A percentile compares a stretch with the other conserved stretches of the same genome.
Evolutionary conservation across 2,329 filamentous ascomycete genomes (phyloP).

Genomic region (Penicillium oxalicum): DNA sequence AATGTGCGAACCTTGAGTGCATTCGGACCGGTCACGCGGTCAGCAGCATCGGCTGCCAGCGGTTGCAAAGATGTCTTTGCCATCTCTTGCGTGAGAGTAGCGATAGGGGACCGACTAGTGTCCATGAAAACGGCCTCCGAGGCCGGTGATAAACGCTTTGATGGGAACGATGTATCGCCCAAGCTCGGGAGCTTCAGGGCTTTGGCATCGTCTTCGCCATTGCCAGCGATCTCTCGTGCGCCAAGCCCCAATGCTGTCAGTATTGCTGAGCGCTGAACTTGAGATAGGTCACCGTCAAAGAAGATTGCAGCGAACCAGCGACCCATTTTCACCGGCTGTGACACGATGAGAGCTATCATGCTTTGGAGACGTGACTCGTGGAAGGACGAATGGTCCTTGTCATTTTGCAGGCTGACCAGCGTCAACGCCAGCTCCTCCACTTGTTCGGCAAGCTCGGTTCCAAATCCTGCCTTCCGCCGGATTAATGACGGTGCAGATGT

Average conservation of each 20-base stretch:
- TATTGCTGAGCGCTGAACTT: constrained; percentile 74
- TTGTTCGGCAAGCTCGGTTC: constrained; percentile 80
- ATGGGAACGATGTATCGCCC: constrained; percentile 60
- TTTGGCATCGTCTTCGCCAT: constrained; percentile 52
- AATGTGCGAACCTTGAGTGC: constrained; percentile 86
- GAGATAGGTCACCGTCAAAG: constrained; percentile 86
- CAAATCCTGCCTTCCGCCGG: constrained; percentile 79
- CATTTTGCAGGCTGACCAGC: constrained; percentile 76
- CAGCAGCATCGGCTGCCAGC: constrained; percentile 73
- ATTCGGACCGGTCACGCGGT: constrained; percentile 71
- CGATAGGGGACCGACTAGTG: constrained; percentile 50
- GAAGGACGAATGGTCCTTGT: constrained; percentile 75
- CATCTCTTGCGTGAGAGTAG: constrained; percentile 61
- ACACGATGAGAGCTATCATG: constrained; percentile 73
- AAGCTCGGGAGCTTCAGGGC: constrained; percentile 27
- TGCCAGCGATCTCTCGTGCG: constrained; percentile 77
- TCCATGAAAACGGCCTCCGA: constrained; percentile 65
- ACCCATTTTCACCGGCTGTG: constrained; percentile 69
- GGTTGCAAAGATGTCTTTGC: constrained; percentile 71
- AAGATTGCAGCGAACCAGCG: constrained; percentile 79
- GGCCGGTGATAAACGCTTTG: constrained; percentile 67
- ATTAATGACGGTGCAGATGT: constrained; percentile 73
- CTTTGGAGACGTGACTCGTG: constrained; percentile 68
- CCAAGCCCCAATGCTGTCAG: constrained; percentile 76
- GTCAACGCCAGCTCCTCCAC: constrained; percentile 71